A percentile compares a stretch with the other conserved stretches of the same genome.
Conservation (phyloP, 352 stramenopile genomes). For the Phytopythium vexans region DNA sequence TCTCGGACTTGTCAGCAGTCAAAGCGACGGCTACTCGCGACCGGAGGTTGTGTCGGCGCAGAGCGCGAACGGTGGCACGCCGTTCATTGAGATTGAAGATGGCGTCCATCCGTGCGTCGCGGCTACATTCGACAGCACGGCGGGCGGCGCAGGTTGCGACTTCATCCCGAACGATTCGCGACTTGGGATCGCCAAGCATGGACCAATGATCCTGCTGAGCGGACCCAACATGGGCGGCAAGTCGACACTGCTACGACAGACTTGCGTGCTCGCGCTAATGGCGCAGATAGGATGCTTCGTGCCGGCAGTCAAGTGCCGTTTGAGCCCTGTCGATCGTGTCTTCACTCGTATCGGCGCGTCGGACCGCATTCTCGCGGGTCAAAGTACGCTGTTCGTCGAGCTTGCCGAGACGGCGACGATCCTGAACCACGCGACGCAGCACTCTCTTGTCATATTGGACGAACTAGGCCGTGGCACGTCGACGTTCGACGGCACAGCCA, state of each 20-base stretch:
- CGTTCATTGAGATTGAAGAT: constrained; percentile 91
- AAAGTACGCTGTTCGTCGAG: constrained; percentile 99
- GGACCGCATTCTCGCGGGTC: constrained; percentile 96
- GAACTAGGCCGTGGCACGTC: constrained; percentile 98
- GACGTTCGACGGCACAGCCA: constrained; percentile 98
- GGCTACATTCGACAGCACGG: constrained; percentile 52
- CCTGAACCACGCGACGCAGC: constrained; percentile 92
- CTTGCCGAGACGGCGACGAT: constrained; percentile 98
- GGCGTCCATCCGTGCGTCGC: constrained; percentile 95
- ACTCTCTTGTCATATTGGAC: constrained; percentile 98
- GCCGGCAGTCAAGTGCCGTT: constrained; percentile 88
- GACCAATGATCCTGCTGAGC: constrained; percentile 91
- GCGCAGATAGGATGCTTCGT: constrained; percentile 99
- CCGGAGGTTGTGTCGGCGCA: constrained; percentile 86
- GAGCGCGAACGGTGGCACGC: constrained; percentile 35
- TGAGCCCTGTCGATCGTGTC: constrained; percentile 98
- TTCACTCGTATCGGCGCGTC: constrained; percentile 99
- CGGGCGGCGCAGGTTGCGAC: constrained; percentile 24
- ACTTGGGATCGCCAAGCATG: constrained; percentile 73
- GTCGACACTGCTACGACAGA: constrained; percentile 97
- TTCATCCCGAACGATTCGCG: constrained; percentile 98
- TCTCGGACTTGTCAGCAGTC: constrained; percentile 91
- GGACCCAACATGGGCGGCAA: constrained; percentile 99
- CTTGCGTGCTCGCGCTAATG: constrained; percentile 96
- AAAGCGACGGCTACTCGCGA: constrained; percentile 91